Evolutionary conservation across 2,329 filamentous ascomycete genomes (phyloP).

Genomic region (Fusarium sp.): DNA sequence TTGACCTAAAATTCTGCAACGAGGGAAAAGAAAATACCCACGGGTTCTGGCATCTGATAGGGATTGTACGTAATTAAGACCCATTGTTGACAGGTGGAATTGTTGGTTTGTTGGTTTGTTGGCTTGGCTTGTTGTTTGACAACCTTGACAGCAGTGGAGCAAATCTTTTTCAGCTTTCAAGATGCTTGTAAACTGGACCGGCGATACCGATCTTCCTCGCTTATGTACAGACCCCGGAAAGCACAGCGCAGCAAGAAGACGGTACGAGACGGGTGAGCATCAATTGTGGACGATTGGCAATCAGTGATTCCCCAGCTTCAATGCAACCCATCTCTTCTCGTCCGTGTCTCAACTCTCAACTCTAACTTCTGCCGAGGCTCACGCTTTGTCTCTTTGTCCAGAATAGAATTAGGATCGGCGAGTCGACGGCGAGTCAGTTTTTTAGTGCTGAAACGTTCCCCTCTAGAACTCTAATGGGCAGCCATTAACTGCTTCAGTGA

Average conservation of each 20-base stretch:
- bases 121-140: neutral
- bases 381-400: neutral
- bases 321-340: neutral
- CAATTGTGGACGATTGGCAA: constrained; percentile 10
- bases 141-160: neutral
- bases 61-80: neutral
- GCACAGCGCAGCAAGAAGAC: neutral
- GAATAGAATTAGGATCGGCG: neutral
- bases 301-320: neutral
- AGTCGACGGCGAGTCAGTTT: constrained; percentile 14
- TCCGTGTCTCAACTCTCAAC: neutral
- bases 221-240: neutral
- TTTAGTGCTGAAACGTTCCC: constrained; percentile 1
- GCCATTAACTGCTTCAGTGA: neutral
- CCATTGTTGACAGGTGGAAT: neutral
- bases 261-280: neutral
- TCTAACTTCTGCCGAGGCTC: neutral
- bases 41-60: neutral
- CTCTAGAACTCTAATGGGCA: neutral
- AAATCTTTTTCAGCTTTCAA: neutral
- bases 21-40: neutral
- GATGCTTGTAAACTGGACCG: constrained; percentile 25
- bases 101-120: neutral
- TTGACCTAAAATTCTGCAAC: neutral
- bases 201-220: constrained; percentile 1